phyloP scores from a whole-genome alignment of 345 rosid species.

The Brassica cretica region DNA sequence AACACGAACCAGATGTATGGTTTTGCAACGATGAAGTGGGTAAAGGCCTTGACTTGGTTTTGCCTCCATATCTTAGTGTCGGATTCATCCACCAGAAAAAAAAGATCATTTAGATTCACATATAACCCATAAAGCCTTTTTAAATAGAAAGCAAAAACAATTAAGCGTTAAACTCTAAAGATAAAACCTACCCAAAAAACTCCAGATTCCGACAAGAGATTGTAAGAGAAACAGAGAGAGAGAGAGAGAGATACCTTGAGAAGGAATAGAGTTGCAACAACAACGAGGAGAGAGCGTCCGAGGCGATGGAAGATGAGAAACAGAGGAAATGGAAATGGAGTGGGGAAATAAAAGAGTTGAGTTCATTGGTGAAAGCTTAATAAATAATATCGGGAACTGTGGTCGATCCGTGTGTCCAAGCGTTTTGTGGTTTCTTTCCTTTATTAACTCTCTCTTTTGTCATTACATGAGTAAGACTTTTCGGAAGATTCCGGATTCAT shows the following conservation, averaged over 20 bases:
- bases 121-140: neutral
- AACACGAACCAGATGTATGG: constrained; percentile 68
- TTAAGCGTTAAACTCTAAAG: neutral
- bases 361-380: constrained; percentile 6
- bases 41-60: constrained; percentile 46
- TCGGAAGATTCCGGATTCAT: constrained; percentile 16
- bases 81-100: neutral
- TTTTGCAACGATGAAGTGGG: constrained; percentile 72
- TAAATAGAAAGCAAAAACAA: neutral
- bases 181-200: neutral
- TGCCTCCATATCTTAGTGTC: constrained; percentile 49
- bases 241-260: constrained; percentile 3
- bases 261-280: constrained; percentile 12
- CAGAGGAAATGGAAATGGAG: constrained; percentile 15
- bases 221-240: neutral
- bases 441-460: neutral
- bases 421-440: neutral
- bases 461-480: neutral
- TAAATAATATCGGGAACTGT: neutral
- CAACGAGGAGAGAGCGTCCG: neutral
- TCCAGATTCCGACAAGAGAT: constrained; percentile 8
- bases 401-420: constrained; percentile 15
- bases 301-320: constrained; percentile 13
- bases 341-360: constrained; percentile 11
- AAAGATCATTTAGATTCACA: neutral